Evolutionary conservation across 768 basidiomycete genomes (phyloP).

Genomic region (Pleurotus ostreatus): DNA sequence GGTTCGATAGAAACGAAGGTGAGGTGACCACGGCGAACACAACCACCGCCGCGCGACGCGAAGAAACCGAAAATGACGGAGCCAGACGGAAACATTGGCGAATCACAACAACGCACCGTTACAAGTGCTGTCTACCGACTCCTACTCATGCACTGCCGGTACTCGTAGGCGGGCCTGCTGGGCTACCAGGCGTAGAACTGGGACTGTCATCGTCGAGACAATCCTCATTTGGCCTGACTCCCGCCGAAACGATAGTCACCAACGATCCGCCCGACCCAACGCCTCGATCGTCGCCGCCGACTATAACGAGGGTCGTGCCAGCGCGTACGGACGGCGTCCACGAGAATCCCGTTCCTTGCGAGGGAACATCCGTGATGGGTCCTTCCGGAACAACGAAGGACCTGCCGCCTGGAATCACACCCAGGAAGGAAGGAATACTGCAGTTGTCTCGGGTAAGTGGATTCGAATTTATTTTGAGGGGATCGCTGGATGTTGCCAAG

Average conservation of each 20-base stretch:
- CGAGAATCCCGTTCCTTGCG: slow-evolving; percentile 57
- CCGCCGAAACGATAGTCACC: slow-evolving; percentile 47
- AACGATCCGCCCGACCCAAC: slow-evolving; percentile 67
- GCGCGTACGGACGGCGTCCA: slow-evolving; percentile 65
- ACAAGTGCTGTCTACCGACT: slow-evolving; percentile 17
- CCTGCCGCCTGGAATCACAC: slow-evolving; percentile 76
- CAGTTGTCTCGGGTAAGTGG: background rate
- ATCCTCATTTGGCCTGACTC: slow-evolving; percentile 41
- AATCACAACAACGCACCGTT: background rate
- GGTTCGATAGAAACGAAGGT: too few species aligned
- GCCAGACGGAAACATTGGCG: too few species aligned
- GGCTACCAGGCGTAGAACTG: slow-evolving; percentile 71
- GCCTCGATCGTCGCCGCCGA: slow-evolving; percentile 65
- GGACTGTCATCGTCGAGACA: slow-evolving; percentile 63
- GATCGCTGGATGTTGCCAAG: background rate
- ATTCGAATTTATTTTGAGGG: background rate
- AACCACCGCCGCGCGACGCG: too few species aligned
- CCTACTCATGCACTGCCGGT: slow-evolving; percentile 30
- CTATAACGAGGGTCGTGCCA: slow-evolving; percentile 62
- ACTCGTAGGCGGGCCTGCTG: slow-evolving; percentile 68
- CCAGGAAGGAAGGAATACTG: slow-evolving; percentile 58
- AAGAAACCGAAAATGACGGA: too few species aligned
- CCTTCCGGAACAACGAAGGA: slow-evolving; percentile 63
- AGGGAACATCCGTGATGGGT: slow-evolving; percentile 35
- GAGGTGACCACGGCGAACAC: too few species aligned